Percentiles rank a stretch among this genome's conserved stretches.
phyloP scores from a whole-genome alignment of 768 basidiomycete species.

The Pleurotus sapidus region DNA sequence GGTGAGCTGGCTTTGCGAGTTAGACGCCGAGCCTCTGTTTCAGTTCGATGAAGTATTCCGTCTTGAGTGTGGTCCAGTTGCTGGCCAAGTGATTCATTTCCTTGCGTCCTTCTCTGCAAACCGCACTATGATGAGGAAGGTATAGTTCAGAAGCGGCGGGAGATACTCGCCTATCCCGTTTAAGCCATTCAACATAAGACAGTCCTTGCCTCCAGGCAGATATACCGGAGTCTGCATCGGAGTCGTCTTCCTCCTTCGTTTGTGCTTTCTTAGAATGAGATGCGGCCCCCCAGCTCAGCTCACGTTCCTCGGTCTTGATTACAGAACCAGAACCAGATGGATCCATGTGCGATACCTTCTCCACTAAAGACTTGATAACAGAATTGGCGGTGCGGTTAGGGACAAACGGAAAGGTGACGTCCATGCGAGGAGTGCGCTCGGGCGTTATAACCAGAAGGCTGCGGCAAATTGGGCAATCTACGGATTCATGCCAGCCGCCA shows the following conservation, averaged over 20 bases:
- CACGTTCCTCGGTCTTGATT: slow-evolving; percentile 40
- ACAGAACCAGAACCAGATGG: slow-evolving; percentile 30
- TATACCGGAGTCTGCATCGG: slow-evolving; percentile 29
- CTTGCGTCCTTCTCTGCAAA: slow-evolving; percentile 47
- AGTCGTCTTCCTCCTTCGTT: slow-evolving; percentile 25
- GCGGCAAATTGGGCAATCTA: slow-evolving; percentile 69
- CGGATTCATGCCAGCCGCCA: slow-evolving; percentile 64
- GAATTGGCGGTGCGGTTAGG: slow-evolving; percentile 58
- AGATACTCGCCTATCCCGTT: slow-evolving; percentile 46
- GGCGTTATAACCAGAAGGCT: slow-evolving; percentile 48
- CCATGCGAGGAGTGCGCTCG: slow-evolving; percentile 47
- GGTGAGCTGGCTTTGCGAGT: slow-evolving; percentile 13
- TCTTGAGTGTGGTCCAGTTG: slow-evolving; percentile 46
- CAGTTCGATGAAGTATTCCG: slow-evolving; percentile 50
- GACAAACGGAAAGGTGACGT: slow-evolving; percentile 57
- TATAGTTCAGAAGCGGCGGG: slow-evolving; percentile 1
- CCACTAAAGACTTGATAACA: slow-evolving; percentile 50
- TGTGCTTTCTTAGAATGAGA: slow-evolving; percentile 31
- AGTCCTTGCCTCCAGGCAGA: slow-evolving; percentile 53
- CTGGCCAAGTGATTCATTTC: slow-evolving; percentile 51
- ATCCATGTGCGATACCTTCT: slow-evolving; percentile 34
- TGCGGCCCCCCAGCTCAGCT: slow-evolving; percentile 13
- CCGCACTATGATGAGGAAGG: slow-evolving; percentile 7
- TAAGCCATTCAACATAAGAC: slow-evolving; percentile 54
- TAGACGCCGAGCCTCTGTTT: slow-evolving; percentile 56